Evolutionary conservation across 441 rosid genomes (phyloP).

Genomic region (Mallotus repandus): DNA sequence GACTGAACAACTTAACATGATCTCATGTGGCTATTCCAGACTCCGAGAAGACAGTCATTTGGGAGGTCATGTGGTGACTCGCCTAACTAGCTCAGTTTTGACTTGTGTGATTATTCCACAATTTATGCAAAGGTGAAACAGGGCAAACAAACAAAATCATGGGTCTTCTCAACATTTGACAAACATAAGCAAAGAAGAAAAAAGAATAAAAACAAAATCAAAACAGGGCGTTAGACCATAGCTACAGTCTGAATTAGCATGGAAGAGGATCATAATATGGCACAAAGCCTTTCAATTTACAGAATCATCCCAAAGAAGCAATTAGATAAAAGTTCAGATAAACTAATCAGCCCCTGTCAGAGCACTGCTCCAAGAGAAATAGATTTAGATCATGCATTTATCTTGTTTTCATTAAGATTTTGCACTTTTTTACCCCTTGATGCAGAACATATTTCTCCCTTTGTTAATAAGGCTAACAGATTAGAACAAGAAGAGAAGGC

Average conservation of each 20-base stretch:
- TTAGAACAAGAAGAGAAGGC: not conserved
- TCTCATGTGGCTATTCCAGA: not conserved
- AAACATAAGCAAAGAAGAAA: too few species aligned
- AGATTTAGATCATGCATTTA: not conserved
- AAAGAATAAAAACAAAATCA: too few species aligned
- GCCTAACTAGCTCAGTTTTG: not conserved
- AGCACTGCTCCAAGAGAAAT: not conserved
- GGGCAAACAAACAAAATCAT: not conserved
- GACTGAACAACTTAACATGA: not conserved
- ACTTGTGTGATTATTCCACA: not conserved
- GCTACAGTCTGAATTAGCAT: not conserved
- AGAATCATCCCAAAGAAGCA: not conserved
- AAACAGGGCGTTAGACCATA: not conserved
- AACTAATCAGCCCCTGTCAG: not conserved
- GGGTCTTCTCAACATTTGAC: not conserved
- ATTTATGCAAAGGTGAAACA: not conserved
- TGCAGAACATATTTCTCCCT: not conserved
- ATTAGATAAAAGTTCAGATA: not conserved
- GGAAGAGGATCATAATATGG: not conserved
- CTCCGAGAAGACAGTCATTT: not conserved
- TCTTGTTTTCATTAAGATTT: not conserved
- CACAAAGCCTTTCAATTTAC: not conserved
- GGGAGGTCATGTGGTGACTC: not conserved
- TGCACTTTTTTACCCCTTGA: not conserved
- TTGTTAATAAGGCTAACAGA: not conserved